Evolutionary conservation across 2,329 filamentous ascomycete genomes (phyloP).

Genomic region (Fusarium euwallaceae): DNA sequence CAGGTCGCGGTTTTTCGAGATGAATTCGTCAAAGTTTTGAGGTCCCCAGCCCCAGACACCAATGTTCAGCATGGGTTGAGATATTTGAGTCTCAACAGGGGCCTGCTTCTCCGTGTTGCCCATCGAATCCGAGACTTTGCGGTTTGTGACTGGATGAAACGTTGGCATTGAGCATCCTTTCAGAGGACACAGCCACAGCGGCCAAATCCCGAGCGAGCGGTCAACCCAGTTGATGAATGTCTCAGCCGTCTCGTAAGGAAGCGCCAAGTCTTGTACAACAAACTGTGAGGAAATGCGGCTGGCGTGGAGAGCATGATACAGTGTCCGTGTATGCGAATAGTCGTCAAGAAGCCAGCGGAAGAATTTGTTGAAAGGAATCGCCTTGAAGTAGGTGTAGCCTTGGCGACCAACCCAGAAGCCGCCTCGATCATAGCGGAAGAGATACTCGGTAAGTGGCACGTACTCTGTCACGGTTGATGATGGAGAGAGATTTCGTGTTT

Average conservation of each 20-base stretch:
- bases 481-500: not conserved
- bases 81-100: not conserved
- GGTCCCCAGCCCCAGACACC: slow-evolving; percentile 82
- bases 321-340: slow-evolving; percentile 71
- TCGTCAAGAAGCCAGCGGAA: slow-evolving; percentile 71
- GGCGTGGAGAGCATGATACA: slow-evolving; percentile 73
- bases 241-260: slow-evolving; percentile 64
- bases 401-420: slow-evolving; percentile 74
- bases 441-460: slow-evolving; percentile 59
- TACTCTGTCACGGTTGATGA: slow-evolving; percentile 31
- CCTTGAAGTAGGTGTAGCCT: slow-evolving; percentile 66
- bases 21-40: slow-evolving; percentile 63
- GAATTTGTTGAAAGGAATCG: slow-evolving; percentile 67
- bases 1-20: slow-evolving; percentile 73
- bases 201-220: slow-evolving; percentile 43
- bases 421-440: slow-evolving; percentile 74
- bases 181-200: slow-evolving; percentile 48
- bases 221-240: slow-evolving; percentile 49
- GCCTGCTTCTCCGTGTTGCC: not conserved
- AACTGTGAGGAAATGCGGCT: slow-evolving; percentile 67
- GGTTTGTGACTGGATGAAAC: slow-evolving; percentile 33
- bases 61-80: slow-evolving; percentile 65
- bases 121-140: rapidly evolving
- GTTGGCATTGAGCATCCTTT: slow-evolving; percentile 33
- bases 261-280: slow-evolving; percentile 73